phyloP scores from a whole-genome alignment of 495 filamentous ascomycete genomes.

The Neurospora sublineolata region DNA sequence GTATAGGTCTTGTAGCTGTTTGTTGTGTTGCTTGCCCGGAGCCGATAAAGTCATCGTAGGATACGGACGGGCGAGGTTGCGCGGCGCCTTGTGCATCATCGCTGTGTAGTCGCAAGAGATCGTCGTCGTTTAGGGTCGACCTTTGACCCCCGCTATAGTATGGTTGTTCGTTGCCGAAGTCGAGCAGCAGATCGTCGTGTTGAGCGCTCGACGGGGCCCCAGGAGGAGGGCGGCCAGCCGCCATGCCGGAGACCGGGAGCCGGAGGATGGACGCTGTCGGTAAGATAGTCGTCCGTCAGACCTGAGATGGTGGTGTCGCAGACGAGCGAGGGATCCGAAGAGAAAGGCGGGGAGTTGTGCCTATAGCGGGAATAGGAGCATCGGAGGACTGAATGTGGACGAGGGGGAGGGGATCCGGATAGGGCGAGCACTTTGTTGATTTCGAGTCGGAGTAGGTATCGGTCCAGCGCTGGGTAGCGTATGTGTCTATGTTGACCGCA shows the following conservation, averaged over 20 bases:
- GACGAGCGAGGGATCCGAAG: conserved; percentile 2
- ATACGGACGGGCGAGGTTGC: conserved; percentile 68
- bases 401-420: neutral
- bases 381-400: neutral
- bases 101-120: conserved; percentile 57
- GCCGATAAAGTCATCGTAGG: conserved; percentile 92
- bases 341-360: neutral
- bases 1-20: neutral
- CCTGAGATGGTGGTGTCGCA: conserved; percentile 11
- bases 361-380: neutral
- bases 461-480: neutral
- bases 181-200: conserved; percentile 57
- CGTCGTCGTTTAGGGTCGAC: conserved; percentile 65
- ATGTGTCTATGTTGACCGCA: neutral
- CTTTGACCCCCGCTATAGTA: conserved; percentile 60
- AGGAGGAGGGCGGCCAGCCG: conserved; percentile 49
- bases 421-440: neutral
- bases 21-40: conserved; percentile 24
- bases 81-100: conserved; percentile 48
- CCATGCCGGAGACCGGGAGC: conserved; percentile 40
- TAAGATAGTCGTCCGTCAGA: conserved; percentile 15
- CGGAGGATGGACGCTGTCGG: neutral
- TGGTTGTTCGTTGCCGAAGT: conserved; percentile 58
- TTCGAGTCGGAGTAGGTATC: neutral
- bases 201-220: conserved; percentile 48